Percentiles rank a stretch among this genome's conserved stretches.
Evolutionary conservation across 192 early-diverging fungal genomes (phyloP).

Genomic region (Entomortierella lignicola): DNA sequence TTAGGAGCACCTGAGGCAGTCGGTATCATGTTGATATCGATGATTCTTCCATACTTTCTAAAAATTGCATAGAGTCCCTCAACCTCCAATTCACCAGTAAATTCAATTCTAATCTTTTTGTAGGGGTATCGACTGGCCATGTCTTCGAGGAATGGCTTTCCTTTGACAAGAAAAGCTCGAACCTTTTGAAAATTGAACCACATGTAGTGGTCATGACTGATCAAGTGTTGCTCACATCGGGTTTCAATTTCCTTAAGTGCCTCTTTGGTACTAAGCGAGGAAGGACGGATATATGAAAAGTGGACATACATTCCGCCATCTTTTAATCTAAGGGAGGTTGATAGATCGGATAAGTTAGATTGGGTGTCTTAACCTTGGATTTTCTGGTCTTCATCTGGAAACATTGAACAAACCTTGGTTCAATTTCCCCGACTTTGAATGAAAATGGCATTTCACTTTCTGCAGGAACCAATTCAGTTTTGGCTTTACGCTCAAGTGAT

Average conservation of each 20-base stretch:
- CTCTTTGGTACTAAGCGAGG: constrained; percentile 38
- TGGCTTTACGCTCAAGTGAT: constrained; percentile 51
- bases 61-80: constrained; percentile 74
- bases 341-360: background rate
- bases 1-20: constrained; percentile 77
- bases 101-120: constrained; percentile 39
- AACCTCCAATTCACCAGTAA: constrained; percentile 24
- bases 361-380: no score
- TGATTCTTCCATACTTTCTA: constrained; percentile 84
- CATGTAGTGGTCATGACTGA: constrained; percentile 63
- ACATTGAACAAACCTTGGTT: constrained; percentile 53
- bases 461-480: constrained; percentile 53
- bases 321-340: constrained; percentile 37
- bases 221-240: constrained; percentile 66
- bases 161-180: constrained; percentile 76
- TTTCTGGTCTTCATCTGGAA: no score
- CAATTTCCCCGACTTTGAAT: constrained; percentile 59
- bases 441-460: constrained; percentile 61
- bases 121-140: constrained; percentile 66
- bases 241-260: constrained; percentile 58
- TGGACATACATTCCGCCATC: constrained; percentile 68
- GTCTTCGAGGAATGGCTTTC: constrained; percentile 80
- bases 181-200: constrained; percentile 75
- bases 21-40: constrained; percentile 73
- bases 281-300: constrained; percentile 58